phyloP scores from a whole-genome alignment of 192 early-diverging fungal species.

The Paraglomus occultum region DNA sequence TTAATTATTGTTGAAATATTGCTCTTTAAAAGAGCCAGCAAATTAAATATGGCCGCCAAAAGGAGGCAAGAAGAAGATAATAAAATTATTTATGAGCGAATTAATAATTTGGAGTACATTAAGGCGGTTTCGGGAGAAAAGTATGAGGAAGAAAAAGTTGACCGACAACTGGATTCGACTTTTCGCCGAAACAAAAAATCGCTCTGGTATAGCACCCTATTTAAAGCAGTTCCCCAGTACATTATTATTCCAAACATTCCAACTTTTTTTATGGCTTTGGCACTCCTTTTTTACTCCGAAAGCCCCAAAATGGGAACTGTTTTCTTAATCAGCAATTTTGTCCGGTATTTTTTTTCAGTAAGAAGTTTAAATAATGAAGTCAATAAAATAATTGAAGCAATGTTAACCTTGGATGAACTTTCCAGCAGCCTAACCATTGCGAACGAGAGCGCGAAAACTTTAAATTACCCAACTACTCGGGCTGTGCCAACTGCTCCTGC shows the following conservation, averaged over 20 bases:
- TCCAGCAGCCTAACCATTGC: slow-evolving; percentile 11
- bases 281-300: background rate
- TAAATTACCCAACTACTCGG: background rate
- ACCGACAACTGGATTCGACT: slow-evolving; percentile 1
- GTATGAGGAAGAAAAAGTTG: slow-evolving; percentile 9
- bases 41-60: slow-evolving; percentile 17
- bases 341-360: background rate
- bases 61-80: slow-evolving; percentile 21
- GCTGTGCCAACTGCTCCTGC: background rate
- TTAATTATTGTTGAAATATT: background rate
- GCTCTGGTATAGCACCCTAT: background rate
- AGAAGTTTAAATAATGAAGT: slow-evolving; percentile 20
- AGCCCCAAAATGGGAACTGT: background rate
- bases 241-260: slow-evolving; percentile 16
- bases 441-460: background rate
- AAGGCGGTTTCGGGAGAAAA: slow-evolving; percentile 9
- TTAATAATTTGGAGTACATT: slow-evolving; percentile 25
- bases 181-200: slow-evolving; percentile 14
- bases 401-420: background rate
- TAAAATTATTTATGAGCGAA: slow-evolving; percentile 24
- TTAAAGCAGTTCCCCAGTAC: slow-evolving; percentile 13
- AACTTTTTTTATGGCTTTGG: background rate
- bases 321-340: background rate
- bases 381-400: background rate
- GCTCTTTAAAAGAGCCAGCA: background rate